These are phyloP conservation scores for Lactuca saligna DNA, from an alignment of 129 eudicot species.

Conservation along the genomic window DNA sequence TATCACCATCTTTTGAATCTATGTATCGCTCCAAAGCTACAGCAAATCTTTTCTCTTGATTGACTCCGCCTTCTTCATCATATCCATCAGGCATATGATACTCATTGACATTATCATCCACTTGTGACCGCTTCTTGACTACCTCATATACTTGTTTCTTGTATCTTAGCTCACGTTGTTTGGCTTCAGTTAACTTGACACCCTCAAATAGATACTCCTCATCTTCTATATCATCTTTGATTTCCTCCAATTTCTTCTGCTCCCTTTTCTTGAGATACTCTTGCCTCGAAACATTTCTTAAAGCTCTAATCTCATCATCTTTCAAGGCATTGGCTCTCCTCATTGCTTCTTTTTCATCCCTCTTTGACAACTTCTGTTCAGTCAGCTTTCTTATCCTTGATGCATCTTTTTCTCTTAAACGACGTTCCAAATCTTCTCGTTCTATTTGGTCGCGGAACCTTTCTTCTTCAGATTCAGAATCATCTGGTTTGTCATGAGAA, in stretches of 20 bases:
- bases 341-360: conserved; percentile 89
- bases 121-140: conserved; percentile 75
- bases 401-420: conserved; percentile 81
- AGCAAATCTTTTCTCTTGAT: conserved; percentile 92
- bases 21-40: conserved; percentile 95
- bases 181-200: conserved; percentile 69
- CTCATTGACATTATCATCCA: conserved; percentile 64
- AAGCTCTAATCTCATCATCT: conserved; percentile 55
- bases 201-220: conserved; percentile 79
- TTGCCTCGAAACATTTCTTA: conserved; percentile 87
- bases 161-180: conserved; percentile 70
- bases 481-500: conserved; percentile 51
- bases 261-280: conserved; percentile 95
- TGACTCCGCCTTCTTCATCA: conserved; percentile 78
- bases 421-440: conserved; percentile 78
- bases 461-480: conserved; percentile 98
- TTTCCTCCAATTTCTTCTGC: conserved; percentile 81
- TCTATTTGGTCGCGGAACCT: conserved; percentile 87
- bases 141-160: conserved; percentile 81
- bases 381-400: conserved; percentile 81
- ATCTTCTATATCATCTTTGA: conserved; percentile 86
- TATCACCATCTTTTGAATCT: conserved; percentile 72
- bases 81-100: conserved; percentile 96
- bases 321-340: conserved; percentile 84
- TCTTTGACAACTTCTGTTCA: conserved; percentile 66